Percentiles rank a stretch among this genome's conserved stretches.
phyloP scores from a whole-genome alignment of 2,329 filamentous ascomycete genomes.

The Alternaria hordeiaustralica region DNA sequence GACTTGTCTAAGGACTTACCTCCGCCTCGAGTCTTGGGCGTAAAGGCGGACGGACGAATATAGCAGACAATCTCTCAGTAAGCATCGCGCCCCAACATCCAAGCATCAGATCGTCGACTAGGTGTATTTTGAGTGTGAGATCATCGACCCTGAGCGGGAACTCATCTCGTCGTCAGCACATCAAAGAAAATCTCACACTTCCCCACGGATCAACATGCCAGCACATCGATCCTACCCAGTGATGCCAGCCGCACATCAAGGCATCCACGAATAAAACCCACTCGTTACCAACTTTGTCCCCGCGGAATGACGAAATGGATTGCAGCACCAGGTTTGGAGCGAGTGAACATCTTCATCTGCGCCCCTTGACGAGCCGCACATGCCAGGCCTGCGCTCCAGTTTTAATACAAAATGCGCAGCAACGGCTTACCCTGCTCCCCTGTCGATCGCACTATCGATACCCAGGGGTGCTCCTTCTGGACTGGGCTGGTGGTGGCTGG shows the following conservation, averaged over 20 bases:
- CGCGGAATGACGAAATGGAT: background rate
- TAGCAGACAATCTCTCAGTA: background rate
- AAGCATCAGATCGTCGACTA: background rate
- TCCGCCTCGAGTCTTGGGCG: background rate
- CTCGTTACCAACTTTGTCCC: background rate
- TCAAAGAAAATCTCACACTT: background rate
- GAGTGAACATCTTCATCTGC: constrained; percentile 18
- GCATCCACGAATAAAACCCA: background rate
- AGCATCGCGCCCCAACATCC: background rate
- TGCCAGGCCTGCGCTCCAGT: constrained; percentile 2
- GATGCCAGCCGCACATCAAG: background rate
- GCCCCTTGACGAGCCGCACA: background rate
- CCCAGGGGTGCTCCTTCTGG: background rate
- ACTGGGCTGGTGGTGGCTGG: background rate
- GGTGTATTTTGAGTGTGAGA: background rate
- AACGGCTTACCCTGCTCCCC: constrained; percentile 17
- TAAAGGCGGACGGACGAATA: background rate
- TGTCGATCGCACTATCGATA: constrained; percentile 31
- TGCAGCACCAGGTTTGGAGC: background rate
- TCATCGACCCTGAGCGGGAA: background rate
- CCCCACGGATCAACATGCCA: background rate
- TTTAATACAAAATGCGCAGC: background rate
- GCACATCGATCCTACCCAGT: background rate
- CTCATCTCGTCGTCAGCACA: background rate
- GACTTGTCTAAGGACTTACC: background rate